Evolutionary conservation across 2,329 filamentous ascomycete species (phyloP).

Genomic region (Ascochyta fabae): DNA sequence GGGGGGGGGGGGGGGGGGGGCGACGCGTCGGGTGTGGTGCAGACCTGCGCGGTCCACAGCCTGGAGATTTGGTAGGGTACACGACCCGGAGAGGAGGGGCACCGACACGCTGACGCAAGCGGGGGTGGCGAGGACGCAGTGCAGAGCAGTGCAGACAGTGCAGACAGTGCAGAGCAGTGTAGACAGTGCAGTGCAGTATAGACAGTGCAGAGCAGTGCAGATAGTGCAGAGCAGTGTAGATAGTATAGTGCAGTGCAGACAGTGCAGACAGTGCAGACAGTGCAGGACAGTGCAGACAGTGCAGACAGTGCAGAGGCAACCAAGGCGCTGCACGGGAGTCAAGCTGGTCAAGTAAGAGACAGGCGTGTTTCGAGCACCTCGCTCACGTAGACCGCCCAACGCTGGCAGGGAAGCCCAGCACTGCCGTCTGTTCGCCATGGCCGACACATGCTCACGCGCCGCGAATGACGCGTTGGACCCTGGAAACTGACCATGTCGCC

Average conservation of each 20-base stretch:
- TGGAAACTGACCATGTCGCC: too few species aligned
- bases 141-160: conserved; percentile 2
- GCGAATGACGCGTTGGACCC: not conserved
- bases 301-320: too few species aligned
- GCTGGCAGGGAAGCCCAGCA: not conserved
- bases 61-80: conserved; percentile 23
- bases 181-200: too few species aligned
- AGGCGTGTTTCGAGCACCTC: not conserved
- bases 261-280: too few species aligned
- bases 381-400: conserved; percentile 4
- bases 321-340: not conserved
- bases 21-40: conserved; percentile 34
- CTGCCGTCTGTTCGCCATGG: not conserved
- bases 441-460: conserved; percentile 8
- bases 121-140: conserved; percentile 3
- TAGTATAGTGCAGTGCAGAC: too few species aligned
- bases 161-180: too few species aligned
- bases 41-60: conserved; percentile 21
- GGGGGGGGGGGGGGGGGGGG: conserved; percentile 6
- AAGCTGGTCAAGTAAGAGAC: not conserved
- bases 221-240: too few species aligned
- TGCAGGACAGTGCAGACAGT: too few species aligned
- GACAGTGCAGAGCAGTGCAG: too few species aligned
- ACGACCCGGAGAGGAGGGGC: conserved; percentile 37
- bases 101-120: conserved; percentile 15